Evolutionary conservation across 2,329 filamentous ascomycete genomes (phyloP), one percentile per base, ranked within the genome.

Genomic region (Calycina herbarum): DNA sequence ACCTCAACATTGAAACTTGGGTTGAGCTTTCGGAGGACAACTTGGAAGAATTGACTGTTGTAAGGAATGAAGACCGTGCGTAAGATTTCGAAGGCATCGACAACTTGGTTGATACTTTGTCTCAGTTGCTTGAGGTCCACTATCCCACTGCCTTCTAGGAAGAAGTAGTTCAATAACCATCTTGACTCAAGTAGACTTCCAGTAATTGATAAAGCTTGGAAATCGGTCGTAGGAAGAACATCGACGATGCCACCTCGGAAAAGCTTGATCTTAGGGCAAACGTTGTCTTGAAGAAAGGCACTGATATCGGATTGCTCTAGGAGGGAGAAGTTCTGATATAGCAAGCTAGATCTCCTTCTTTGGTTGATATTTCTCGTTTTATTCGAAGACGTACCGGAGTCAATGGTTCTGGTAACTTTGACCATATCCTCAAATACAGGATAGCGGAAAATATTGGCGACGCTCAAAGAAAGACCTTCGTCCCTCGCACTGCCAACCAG

Each of bases 341-440:
- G 45, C 20, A 58, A 57, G 29, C 58, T 65, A 38, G 31, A 42
- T 59, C 20, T 35, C 20, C 31, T 42, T 38, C 57, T 33, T 15
- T 38, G 31, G 20, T 17, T 59, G 20, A 20, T 29, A 1, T 27
- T 3, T 17, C 5, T 35, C 31, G 45, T 3, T 51, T 24, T 51
- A 20, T 51, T 24, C 3, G 45, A 27, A 8, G n/a, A 51, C 2
- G 42, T 45, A 45, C 35, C 8, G 35, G 45, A 79, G 68, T 6
- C 67, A 68, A 66, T 79, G 79, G 31, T 20, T 4, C 29, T 13
- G 29, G 75, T 70, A 1, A 75, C 66, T 5, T 63, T 67, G 6
- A 82, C 80, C 82, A 85, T 83, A 0, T 74, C 77, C 0, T 79
- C 72, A 2, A 82, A 72, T 5, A 73, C 77, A 29, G 79, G 78